Conservation (phyloP, 2,329 filamentous ascomycete genomes). For the Exophiala bonariae region DNA sequence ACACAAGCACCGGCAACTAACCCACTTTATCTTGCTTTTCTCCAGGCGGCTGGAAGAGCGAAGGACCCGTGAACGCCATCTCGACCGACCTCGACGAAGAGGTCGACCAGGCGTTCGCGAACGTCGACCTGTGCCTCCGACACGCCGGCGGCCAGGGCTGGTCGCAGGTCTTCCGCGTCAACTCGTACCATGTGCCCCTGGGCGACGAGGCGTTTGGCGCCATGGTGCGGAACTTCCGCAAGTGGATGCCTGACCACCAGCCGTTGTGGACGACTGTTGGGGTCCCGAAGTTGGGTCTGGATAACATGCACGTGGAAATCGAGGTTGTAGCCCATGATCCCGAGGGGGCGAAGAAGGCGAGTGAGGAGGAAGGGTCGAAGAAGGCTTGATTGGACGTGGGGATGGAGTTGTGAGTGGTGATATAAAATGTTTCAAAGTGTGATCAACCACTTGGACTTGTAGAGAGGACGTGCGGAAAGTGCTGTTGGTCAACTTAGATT, state of each 20-base stretch:
- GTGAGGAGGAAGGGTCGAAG: too few species aligned
- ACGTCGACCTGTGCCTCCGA: slow-evolving; percentile 54
- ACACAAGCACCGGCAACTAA: too few species aligned
- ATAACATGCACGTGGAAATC: slow-evolving; percentile 60
- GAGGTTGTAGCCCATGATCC: slow-evolving; percentile 53
- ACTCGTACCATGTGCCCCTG: slow-evolving; percentile 47
- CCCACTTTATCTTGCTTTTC: too few species aligned
- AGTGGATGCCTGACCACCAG: slow-evolving; percentile 54
- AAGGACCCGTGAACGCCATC: slow-evolving; percentile 19
- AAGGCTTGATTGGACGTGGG: too few species aligned
- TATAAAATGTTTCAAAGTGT: too few species aligned
- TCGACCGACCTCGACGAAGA: slow-evolving; percentile 43
- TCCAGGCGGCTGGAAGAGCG: slow-evolving; percentile 38
- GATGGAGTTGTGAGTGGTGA: too few species aligned
- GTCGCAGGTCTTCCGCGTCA: slow-evolving; percentile 54
- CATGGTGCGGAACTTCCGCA: slow-evolving; percentile 50
- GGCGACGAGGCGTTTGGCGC: slow-evolving; percentile 41
- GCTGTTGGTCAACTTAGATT: too few species aligned
- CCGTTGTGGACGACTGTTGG: slow-evolving; percentile 58
- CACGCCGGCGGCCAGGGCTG: slow-evolving; percentile 58
- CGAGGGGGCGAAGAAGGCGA: slow-evolving; percentile 4
- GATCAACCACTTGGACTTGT: too few species aligned
- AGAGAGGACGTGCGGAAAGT: too few species aligned
- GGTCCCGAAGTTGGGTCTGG: slow-evolving; percentile 48
- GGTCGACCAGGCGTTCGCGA: slow-evolving; percentile 57